Base-by-base conservation (phyloP, 208 protist species). In the Angomonas ambiguus region DNA sequence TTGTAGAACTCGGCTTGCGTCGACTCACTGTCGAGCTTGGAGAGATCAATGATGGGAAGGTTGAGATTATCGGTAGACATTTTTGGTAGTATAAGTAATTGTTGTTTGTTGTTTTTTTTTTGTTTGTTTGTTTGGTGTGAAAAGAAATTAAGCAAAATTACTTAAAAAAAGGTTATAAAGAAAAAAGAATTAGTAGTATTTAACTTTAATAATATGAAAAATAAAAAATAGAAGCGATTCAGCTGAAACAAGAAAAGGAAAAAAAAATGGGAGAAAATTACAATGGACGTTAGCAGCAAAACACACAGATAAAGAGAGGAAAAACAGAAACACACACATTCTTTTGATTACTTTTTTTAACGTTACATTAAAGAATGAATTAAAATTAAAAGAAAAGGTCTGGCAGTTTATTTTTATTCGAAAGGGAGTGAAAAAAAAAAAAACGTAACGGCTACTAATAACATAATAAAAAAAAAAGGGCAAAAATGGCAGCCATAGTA, bases 161-260 rank as follows among this genome's bases (percentile, higher is more conserved):
- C 48, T 53, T 53, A 53, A n/a, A 11, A 53, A 53, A 11, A 30
- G 11, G 10, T 18, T 60, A 28, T 13, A 2, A 51, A 64, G 22
- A 64, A 64, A 64, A 51, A 35, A 18, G 42, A 56, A 66, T 18
- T 11, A 48, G 18, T n/a, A 67, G 28, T 60, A 59, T 38, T 30
- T 53, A 6, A 48, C 16, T 22, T 3, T 18, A 18, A 18, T 18
- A 55, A 55, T 30, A 18, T 30, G 18, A 18, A 4, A 55, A 59
- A 69, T 30, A 28, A 20, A 31, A 41, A 34, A 32, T 1, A 1
- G 32, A 4, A 48, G 45, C 38, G 38, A 11, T 48, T 18, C 13
- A 11, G 38, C 38, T 30, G 48, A n/a, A 16, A 35, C 22, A 20
- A 42, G 5, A 6, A 11, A 38, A 30, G 24, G 1, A 65, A 64